Evolutionary conservation across 2,329 filamentous ascomycete genomes (phyloP).

Genomic region (Fusarium sororula): DNA sequence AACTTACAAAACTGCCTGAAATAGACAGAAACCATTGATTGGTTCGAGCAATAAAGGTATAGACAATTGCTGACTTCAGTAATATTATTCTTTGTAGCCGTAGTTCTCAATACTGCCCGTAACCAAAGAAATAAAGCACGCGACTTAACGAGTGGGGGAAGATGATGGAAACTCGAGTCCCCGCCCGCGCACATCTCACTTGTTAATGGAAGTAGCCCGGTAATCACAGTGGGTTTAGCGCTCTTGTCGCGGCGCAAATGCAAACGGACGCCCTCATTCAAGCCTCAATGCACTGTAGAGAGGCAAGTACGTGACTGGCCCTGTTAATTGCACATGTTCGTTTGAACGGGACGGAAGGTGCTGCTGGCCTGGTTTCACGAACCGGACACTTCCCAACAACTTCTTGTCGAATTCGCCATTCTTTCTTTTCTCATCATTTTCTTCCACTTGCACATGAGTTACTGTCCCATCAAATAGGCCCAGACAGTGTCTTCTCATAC

Average conservation of each 20-base stretch:
- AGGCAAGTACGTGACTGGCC: too few relatives aligned
- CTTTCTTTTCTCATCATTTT: neutral
- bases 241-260: neutral
- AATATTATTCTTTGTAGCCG: neutral
- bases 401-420: neutral
- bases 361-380: constrained; percentile 1
- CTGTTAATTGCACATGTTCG: constrained; percentile 9
- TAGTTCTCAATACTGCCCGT: neutral
- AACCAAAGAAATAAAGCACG: constrained; percentile 19
- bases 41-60: neutral
- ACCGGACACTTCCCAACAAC: neutral
- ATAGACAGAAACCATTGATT: too few relatives aligned
- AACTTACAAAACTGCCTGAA: neutral
- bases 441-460: neutral
- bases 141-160: constrained; percentile 34
- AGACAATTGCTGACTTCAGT: neutral
- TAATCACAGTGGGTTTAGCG: constrained; percentile 32
- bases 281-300: constrained; percentile 16
- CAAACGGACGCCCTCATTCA: constrained; percentile 2
- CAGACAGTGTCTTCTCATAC: neutral
- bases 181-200: constrained; percentile 18
- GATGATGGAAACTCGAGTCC: constrained; percentile 23
- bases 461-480: neutral
- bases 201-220: neutral
- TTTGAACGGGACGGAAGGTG: constrained; percentile 8